Evolutionary conservation across 2,329 filamentous ascomycete genomes (phyloP).

Genomic region (Aureobasidium sp.): DNA sequence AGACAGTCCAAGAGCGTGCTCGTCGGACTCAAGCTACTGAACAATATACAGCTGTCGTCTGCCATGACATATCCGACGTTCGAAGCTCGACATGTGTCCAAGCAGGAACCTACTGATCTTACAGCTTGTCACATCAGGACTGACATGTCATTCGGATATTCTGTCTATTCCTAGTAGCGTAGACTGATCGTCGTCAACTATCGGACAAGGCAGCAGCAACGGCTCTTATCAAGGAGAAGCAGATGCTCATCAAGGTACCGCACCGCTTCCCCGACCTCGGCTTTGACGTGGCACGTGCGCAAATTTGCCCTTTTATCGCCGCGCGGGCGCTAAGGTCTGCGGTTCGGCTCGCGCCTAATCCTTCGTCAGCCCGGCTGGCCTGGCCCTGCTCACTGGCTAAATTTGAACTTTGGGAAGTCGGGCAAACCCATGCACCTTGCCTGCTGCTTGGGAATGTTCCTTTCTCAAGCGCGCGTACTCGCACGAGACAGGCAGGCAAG

Average conservation of each 20-base stretch:
- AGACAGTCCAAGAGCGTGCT: not conserved
- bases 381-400: not conserved
- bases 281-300: not conserved
- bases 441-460: not conserved
- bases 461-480: not conserved
- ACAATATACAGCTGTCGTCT: not conserved
- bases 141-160: not conserved
- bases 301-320: not conserved
- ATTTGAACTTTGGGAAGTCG: not conserved
- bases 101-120: not conserved
- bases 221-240: not conserved
- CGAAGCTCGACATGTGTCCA: not conserved
- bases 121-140: not conserved
- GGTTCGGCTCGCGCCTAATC: constrained; percentile 14
- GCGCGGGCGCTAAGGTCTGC: constrained; percentile 8
- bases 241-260: constrained; percentile 4
- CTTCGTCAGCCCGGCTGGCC: not conserved
- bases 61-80: not conserved
- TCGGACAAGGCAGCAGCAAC: not conserved
- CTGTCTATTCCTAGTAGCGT: not conserved
- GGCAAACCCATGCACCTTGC: not conserved
- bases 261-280: not conserved
- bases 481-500: not conserved
- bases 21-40: not conserved
- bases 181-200: not conserved